These are phyloP conservation scores for Cryptococcus depauperatus DNA, from an alignment of 1,284 basidiomycete genomes.

Conservation along the genomic window DNA sequence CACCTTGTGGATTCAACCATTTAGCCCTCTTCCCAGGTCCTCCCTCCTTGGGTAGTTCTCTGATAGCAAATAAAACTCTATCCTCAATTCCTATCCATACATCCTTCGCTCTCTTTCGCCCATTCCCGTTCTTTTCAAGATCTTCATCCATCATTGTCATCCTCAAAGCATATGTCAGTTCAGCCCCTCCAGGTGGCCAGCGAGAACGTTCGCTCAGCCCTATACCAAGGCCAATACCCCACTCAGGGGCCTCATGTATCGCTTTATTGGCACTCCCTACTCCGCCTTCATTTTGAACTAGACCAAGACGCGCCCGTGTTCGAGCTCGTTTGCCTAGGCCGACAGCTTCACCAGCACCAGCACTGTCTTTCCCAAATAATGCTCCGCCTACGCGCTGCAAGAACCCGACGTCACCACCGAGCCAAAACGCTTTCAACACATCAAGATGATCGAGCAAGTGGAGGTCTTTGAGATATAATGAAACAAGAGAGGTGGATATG, in stretches of 20 bases:
- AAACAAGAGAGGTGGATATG: conserved; percentile 35
- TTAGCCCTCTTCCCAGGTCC: conserved; percentile 51
- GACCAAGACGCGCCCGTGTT: conserved; percentile 33
- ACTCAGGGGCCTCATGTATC: conserved; percentile 15
- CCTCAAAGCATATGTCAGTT: conserved; percentile 68
- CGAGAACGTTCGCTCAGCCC: conserved; percentile 58
- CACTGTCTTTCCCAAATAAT: conserved; percentile 34
- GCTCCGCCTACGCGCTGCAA: conserved; percentile 29
- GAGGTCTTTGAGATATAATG: conserved; percentile 37
- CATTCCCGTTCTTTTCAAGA: conserved; percentile 2
- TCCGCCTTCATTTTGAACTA: conserved; percentile 10
- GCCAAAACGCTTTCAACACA: conserved; percentile 35
- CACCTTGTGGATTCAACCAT: conserved; percentile 61
- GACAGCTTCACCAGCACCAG: conserved; percentile 25
- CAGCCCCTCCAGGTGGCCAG: conserved; percentile 78
- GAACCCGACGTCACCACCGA: conserved; percentile 36
- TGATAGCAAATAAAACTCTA: conserved; percentile 71
- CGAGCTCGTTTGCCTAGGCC: conserved; percentile 31
- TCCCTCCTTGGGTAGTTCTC: conserved; percentile 55
- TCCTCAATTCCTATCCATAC: conserved; percentile 59
- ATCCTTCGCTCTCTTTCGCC: conserved; percentile 10
- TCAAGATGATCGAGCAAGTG: conserved; percentile 37
- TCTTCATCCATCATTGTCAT: conserved; percentile 32
- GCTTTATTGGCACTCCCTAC: not conserved
- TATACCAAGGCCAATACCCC: conserved; percentile 59